phyloP scores from a whole-genome alignment of 768 basidiomycete species.

The Tephrocybe sp. region DNA sequence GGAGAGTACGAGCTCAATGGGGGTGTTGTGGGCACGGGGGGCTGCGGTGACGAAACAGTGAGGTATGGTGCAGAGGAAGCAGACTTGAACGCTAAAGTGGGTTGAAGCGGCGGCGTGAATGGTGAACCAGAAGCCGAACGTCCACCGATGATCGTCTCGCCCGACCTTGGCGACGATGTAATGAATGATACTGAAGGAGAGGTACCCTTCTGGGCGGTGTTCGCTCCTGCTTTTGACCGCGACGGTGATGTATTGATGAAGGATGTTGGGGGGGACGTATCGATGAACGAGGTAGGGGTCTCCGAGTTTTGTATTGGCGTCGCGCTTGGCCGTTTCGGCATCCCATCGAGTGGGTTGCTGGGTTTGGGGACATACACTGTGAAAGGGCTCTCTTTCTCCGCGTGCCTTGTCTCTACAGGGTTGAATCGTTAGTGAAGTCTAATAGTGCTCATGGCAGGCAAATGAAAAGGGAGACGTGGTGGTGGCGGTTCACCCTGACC shows the following conservation, averaged over 20 bases:
- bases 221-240: constrained; percentile 5
- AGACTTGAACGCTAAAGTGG: not conserved
- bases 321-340: constrained; percentile 4
- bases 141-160: not conserved
- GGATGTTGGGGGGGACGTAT: not conserved
- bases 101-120: not conserved
- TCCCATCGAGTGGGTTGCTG: not conserved
- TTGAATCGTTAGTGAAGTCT: too few species aligned
- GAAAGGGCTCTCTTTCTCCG: too few species aligned
- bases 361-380: constrained; percentile 22
- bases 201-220: not conserved
- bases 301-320: constrained; percentile 1
- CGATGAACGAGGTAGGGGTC: not conserved
- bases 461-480: too few species aligned
- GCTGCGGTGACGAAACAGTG: not conserved
- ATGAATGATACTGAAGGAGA: not conserved
- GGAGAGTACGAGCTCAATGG: not conserved
- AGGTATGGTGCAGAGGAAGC: not conserved
- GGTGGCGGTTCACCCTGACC: too few species aligned
- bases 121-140: not conserved
- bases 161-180: not conserved
- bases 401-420: too few species aligned
- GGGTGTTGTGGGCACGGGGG: not conserved
- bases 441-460: too few species aligned
- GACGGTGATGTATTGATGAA: constrained; percentile 1